Conservation (phyloP, 148 eudicot species). For the Diospyros lotus region DNA sequence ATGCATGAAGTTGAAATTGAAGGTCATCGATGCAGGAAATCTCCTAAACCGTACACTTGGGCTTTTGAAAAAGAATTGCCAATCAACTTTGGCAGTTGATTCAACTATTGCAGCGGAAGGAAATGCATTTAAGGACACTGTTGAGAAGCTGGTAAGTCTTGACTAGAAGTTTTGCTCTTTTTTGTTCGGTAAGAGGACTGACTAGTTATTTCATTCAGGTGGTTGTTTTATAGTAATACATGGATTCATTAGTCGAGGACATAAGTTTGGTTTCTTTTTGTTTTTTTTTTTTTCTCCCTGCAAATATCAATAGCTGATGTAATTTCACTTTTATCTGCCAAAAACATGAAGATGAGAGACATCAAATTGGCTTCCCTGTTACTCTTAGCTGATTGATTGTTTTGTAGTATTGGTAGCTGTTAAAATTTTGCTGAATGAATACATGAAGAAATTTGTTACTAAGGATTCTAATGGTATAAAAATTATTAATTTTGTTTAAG, state of each 20-base stretch:
- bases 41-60: slow-evolving; percentile 99
- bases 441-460: too few species aligned
- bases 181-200: neutral
- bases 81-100: slow-evolving; percentile 80
- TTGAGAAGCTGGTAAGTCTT: slow-evolving; percentile 65
- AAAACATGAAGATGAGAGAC: neutral
- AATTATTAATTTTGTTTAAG: too few species aligned
- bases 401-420: neutral
- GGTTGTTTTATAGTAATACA: neutral
- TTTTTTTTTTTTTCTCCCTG: neutral
- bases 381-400: neutral
- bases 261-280: neutral
- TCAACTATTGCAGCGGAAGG: slow-evolving; percentile 86
- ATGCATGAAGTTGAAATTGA: neutral
- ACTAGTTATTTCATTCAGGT: neutral
- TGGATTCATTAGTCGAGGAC: neutral
- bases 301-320: neutral
- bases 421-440: neutral
- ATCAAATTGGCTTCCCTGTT: neutral
- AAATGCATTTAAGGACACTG: slow-evolving; percentile 65
- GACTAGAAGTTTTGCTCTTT: neutral
- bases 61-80: slow-evolving; percentile 87
- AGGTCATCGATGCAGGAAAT: slow-evolving; percentile 53
- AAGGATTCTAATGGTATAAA: too few species aligned
- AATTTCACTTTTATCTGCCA: neutral